Base-by-base conservation (phyloP, 129 eudicot genomes). In the Helichrysum umbraculigerum region DNA sequence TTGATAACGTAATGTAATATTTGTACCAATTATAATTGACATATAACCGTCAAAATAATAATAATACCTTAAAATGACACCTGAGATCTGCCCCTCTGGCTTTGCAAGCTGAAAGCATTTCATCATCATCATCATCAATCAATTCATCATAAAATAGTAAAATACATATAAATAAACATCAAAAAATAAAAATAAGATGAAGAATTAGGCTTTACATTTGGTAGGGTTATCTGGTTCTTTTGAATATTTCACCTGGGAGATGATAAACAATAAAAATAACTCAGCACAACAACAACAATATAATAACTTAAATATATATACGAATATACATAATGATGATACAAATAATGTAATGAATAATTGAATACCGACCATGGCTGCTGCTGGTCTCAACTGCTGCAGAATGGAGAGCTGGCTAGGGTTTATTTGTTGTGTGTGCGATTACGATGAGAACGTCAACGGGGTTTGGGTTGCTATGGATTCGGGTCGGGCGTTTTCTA, bases 151-250 rank as follows among this genome's bases (percentile, higher is more conserved):
- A 21, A 41, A n/a, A n/a, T 29, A 33, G 37, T 0, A 65, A 70
- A 61, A n/a, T 29, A 16, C 41, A 1, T 32, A 12, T 17, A 60
- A 1, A 42, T 44, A 12, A 44, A 44, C 52, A 44, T 42, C 3
- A 42, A 29, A 21, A 4, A 14, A 4, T 32, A 42, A 4, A 44
- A 9, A 16, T 20, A 7, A 0, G 9, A 19, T 60, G 15, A 4
- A 68, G 8, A 34, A 73, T 1, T 41, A 73, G 88, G 11, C 5
- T 3, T 30, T 78, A 87, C 92, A 90, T 76, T 90, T 90, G 78
- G 96, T 88, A 10, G 83, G 83, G 74, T 90, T 90, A 7, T 84
- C 91, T 21, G 96, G 96, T 59, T 90, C 92, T 75, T 72, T 81
- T 6, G 96, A 90, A 71, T 90, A 90, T 79, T 90, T 90, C 71